Evolutionary conservation across 805 yeast species (phyloP).

Genomic region (Metschnikowia baotianmanensis): DNA sequence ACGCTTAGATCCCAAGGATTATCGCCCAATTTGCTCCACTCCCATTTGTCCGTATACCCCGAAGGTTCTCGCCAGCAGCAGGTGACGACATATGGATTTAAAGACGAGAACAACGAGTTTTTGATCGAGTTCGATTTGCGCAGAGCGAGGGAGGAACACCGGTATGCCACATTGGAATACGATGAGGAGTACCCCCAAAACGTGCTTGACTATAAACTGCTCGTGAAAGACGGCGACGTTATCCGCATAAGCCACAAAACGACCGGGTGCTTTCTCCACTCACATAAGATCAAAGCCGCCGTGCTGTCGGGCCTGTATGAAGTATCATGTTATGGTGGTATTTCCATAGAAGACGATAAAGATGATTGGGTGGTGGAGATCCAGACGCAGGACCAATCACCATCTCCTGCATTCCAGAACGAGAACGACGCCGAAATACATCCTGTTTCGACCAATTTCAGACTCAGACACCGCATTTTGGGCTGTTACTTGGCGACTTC

Average conservation of each 20-base stretch:
- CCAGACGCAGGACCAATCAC: conserved; percentile 53
- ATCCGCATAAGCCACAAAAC: conserved; percentile 69
- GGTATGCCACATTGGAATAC: conserved; percentile 31
- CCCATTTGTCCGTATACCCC: conserved; percentile 84
- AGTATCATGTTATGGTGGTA: conserved; percentile 83
- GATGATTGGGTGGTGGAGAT: conserved; percentile 93
- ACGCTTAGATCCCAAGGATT: conserved; percentile 71
- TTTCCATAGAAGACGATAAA: conserved; percentile 67
- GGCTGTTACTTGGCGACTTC: conserved; percentile 81
- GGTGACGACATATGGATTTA: conserved; percentile 86
- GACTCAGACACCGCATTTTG: conserved; percentile 58
- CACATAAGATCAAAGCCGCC: conserved; percentile 80
- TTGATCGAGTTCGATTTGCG: conserved; percentile 40
- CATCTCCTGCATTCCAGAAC: conserved; percentile 39
- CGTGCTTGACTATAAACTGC: conserved; percentile 19
- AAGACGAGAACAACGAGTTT: conserved; percentile 41
- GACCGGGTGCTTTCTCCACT: conserved; percentile 76
- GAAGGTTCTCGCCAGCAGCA: conserved; percentile 94
- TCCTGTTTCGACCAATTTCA: conserved; percentile 73
- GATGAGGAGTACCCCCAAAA: conserved; percentile 22
- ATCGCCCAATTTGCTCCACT: conserved; percentile 76
- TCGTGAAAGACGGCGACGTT: conserved; percentile 58
- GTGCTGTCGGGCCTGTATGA: conserved; percentile 66
- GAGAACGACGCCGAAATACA: conserved; percentile 57
- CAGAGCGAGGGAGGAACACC: conserved; percentile 25